Base-by-base conservation (phyloP, 768 basidiomycete species). In the Russula sp. region DNA sequence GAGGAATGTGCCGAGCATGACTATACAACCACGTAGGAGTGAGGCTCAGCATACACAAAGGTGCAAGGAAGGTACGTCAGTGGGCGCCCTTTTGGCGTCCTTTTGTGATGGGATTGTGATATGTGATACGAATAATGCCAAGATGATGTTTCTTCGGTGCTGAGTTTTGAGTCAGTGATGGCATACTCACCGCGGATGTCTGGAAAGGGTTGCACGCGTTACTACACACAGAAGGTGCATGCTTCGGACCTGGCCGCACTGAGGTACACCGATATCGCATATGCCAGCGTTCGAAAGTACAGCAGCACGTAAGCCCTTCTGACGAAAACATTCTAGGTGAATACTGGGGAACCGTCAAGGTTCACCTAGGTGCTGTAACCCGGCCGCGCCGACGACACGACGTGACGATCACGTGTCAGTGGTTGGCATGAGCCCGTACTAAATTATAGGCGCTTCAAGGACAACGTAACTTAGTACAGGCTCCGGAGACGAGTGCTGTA, bases 1-100 rank as follows among this genome's bases (percentile, higher is more conserved):
- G n/a, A 22, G 47, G n/a, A 50, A 52, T n/a, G 39, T 14, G 55
- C 44, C 40, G 56, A 63, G 47, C 56, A 63, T 18, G 16, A 57
- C n/a, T 27, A 13, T 16, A 22, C 5, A 3, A 6, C 10, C 50
- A 40, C 35, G 50, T 45, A 50, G 55, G 51, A 4, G 22, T 32
- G 40, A 51, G 42, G 42, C 50, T 47, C n/a, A 35, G 35, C 44
- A 27, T 7, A 62, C 40, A 34, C 22, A 40, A 34, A 18, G 1
- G 39, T 55, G 6, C 32, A 20, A 52, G n/a, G 31, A 10, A 32
- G 31, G 31, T 34, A 31, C 35, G 16, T 50, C 14, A 27, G 8
- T 31, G 14, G 48, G 39, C 20, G 37, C 44, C 32, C 34, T 34
- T 1, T n/a, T 18, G 48, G 39, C 20, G 37, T 35, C 32, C 34